Evolutionary conservation across 495 filamentous ascomycete genomes (phyloP).

Genomic region (Thermothielavioides terrestris): DNA sequence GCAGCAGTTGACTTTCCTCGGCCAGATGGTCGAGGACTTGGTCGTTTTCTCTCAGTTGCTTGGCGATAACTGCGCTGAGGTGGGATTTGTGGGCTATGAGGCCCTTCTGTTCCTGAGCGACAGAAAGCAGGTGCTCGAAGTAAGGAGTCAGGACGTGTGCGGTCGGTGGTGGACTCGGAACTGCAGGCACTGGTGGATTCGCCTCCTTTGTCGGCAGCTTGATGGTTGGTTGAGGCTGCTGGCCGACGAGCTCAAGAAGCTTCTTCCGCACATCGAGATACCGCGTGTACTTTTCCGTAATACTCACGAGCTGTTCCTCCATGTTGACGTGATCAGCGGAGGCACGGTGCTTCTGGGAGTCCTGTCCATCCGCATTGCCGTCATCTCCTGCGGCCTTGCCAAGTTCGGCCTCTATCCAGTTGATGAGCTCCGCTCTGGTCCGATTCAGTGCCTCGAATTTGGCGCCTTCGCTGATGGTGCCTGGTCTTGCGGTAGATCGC

Average conservation of each 20-base stretch:
- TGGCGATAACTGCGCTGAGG: slow-evolving; percentile 47
- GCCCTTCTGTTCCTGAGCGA: slow-evolving; percentile 54
- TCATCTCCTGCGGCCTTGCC: slow-evolving; percentile 42
- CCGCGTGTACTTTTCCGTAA: slow-evolving; percentile 40
- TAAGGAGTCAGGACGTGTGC: slow-evolving; percentile 45
- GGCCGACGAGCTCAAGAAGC: slow-evolving; percentile 31
- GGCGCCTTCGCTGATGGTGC: slow-evolving; percentile 24
- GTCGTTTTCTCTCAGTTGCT: slow-evolving; percentile 50
- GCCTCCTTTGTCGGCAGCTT: slow-evolving; percentile 22
- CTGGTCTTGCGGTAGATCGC: slow-evolving; percentile 23
- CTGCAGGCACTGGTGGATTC: slow-evolving; percentile 14
- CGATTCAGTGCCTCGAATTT: slow-evolving; percentile 41
- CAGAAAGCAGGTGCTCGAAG: slow-evolving; percentile 43
- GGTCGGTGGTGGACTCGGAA: slow-evolving; percentile 8
- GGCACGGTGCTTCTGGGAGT: slow-evolving; percentile 13
- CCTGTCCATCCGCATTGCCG: slow-evolving; percentile 29
- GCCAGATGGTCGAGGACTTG: slow-evolving; percentile 50
- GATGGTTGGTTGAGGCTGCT: slow-evolving; percentile 23
- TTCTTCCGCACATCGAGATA: slow-evolving; percentile 39
- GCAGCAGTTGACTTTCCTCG: slow-evolving; percentile 63
- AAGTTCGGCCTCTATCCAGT: slow-evolving; percentile 64
- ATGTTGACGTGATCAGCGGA: slow-evolving; percentile 31
- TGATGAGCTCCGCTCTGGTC: slow-evolving; percentile 57
- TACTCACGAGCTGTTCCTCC: slow-evolving; percentile 40
- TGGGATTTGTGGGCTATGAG: slow-evolving; percentile 58